A percentile compares a stretch with the other conserved stretches of the same genome.
phyloP scores from a whole-genome alignment of 345 rosid genomes.

The Populus simonii region DNA sequence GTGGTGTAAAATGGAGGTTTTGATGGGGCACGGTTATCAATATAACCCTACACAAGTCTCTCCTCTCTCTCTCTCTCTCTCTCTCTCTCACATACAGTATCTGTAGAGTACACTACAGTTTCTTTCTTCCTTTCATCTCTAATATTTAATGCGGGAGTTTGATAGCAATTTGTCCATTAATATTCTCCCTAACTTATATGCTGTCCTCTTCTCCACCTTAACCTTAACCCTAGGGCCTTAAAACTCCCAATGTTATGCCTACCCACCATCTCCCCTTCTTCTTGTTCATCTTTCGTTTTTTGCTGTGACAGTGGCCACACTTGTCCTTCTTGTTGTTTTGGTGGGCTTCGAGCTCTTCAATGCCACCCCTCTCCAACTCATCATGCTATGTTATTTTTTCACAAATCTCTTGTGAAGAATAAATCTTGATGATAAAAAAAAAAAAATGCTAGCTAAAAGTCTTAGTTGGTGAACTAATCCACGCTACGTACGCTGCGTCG shows the following conservation, averaged over 20 bases:
- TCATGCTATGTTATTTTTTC: too few species aligned
- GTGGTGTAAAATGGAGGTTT: background rate
- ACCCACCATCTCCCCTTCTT: background rate
- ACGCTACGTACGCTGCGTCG: too few species aligned
- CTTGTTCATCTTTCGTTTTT: background rate
- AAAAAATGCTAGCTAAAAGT: too few species aligned
- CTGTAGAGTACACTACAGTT: slow-evolving; percentile 1
- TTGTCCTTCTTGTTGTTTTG: background rate
- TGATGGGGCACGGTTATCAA: slow-evolving; percentile 10
- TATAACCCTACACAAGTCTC: background rate
- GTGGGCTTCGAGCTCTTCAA: background rate
- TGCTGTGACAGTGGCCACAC: background rate
- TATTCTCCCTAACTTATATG: slow-evolving; percentile 14
- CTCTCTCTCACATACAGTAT: too few species aligned
- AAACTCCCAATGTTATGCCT: too few species aligned
- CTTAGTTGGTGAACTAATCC: too few species aligned
- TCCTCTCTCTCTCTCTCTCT: background rate
- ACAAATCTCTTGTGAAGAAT: too few species aligned
- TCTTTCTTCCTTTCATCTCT: background rate
- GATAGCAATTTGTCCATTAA: slow-evolving; percentile 21
- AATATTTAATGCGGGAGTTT: background rate
- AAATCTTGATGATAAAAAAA: too few species aligned
- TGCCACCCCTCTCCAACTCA: too few species aligned
- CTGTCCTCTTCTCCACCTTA: slow-evolving; percentile 7
- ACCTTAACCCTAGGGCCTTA: background rate